Evolutionary conservation across 495 filamentous ascomycete species (phyloP).

Genomic region (Parathielavia hyrcaniae): DNA sequence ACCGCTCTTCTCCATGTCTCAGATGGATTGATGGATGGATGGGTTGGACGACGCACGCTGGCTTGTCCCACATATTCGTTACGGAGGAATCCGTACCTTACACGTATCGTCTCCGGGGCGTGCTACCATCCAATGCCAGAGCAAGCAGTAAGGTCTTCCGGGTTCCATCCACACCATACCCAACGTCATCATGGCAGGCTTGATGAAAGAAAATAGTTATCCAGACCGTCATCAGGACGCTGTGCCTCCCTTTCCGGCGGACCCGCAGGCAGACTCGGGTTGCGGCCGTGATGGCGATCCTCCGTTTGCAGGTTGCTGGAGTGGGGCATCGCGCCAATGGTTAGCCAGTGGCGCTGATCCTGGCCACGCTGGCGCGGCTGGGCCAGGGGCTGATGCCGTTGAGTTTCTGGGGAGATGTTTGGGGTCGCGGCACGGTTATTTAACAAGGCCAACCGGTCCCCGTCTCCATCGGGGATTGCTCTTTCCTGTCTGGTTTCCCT

Average conservation of each 20-base stretch:
- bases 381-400: not conserved
- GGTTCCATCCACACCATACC: too few species aligned
- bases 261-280: not conserved
- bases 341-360: not conserved
- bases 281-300: not conserved
- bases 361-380: not conserved
- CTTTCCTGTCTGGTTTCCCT: not conserved
- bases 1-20: too few species aligned
- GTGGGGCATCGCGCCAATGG: not conserved
- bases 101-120: too few species aligned
- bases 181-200: too few species aligned
- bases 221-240: too few species aligned
- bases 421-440: not conserved
- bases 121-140: too few species aligned
- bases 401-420: not conserved
- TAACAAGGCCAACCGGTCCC: conserved; percentile 1
- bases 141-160: too few species aligned
- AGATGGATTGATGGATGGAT: too few species aligned
- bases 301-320: not conserved
- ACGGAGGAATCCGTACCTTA: too few species aligned
- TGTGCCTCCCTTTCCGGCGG: not conserved
- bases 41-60: too few species aligned
- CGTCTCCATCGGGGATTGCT: not conserved
- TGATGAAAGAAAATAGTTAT: too few species aligned
- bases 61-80: too few species aligned